Conservation (phyloP, 1,139 yeast species). For the Diutina mesorugosa region DNA sequence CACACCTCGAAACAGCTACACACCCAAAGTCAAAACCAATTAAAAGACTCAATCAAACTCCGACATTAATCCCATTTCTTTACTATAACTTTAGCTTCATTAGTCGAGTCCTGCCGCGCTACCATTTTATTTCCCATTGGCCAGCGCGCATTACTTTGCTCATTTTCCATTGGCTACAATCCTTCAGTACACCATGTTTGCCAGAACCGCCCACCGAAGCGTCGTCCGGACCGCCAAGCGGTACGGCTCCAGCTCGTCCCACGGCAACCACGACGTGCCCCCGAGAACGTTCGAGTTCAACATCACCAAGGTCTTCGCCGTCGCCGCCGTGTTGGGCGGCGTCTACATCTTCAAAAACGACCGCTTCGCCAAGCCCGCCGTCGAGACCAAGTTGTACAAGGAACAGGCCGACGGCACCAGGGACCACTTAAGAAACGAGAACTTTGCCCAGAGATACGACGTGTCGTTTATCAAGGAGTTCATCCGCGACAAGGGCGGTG, state of each 20-base stretch:
- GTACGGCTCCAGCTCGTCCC: constrained; percentile 9
- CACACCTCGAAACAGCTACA: no score
- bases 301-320: constrained; percentile 27
- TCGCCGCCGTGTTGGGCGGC: constrained; percentile 28
- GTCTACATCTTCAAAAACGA: constrained; percentile 20
- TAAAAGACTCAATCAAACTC: no score
- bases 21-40: no score
- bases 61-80: no score
- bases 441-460: constrained; percentile 26
- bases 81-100: no score
- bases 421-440: constrained; percentile 23
- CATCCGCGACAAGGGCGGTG: constrained; percentile 35
- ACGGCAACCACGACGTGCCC: constrained; percentile 13
- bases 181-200: not conserved
- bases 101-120: not conserved
- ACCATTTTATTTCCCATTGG: not conserved
- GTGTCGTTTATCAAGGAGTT: constrained; percentile 29
- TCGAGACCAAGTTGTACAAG: constrained; percentile 26
- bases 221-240: constrained; percentile 2
- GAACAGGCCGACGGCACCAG: constrained; percentile 20
- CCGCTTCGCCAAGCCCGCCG: constrained; percentile 25
- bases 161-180: not conserved
- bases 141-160: not conserved
- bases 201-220: constrained; percentile 2
- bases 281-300: constrained; percentile 23